Conservation (phyloP, 148 eudicot genomes). For the Amaranthus cruentus region DNA sequence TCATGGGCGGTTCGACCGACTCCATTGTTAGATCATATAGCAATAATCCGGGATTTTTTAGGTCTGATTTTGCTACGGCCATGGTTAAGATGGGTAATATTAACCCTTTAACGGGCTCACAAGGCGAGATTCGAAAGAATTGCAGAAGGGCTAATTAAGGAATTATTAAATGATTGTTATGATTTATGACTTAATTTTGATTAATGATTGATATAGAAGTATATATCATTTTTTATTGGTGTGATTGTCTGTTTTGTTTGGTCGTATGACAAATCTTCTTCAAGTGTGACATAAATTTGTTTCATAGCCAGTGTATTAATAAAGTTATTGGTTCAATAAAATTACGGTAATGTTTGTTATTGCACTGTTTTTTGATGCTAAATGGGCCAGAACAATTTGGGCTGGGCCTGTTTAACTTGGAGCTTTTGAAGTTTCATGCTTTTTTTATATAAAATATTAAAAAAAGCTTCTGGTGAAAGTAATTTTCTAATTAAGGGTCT, state of each 20-base stretch:
- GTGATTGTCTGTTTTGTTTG: neutral
- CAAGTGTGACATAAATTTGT: conserved; percentile 15
- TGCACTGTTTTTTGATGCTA: neutral
- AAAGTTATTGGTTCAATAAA: conserved; percentile 1
- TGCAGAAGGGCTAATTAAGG: conserved; percentile 42
- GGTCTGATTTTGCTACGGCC: conserved; percentile 42
- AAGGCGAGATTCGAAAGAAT: conserved; percentile 56
- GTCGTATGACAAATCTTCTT: neutral
- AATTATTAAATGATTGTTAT: neutral
- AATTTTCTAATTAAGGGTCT: no score
- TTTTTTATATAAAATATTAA: no score
- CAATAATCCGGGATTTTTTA: conserved; percentile 22
- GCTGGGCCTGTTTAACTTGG: no score
- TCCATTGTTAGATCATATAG: conserved; percentile 24
- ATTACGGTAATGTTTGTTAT: neutral
- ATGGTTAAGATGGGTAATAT: conserved; percentile 61
- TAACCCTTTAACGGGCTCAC: conserved; percentile 46
- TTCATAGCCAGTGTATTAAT: neutral
- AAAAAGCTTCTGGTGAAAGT: no score
- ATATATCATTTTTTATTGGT: neutral
- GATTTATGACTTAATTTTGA: no score
- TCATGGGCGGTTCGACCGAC: conserved; percentile 15
- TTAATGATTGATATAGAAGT: neutral
- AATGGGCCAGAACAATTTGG: neutral
- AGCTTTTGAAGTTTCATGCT: no score